phyloP scores from a whole-genome alignment of 1,139 yeast genomes.

The Candida pseudocylindracea region DNA sequence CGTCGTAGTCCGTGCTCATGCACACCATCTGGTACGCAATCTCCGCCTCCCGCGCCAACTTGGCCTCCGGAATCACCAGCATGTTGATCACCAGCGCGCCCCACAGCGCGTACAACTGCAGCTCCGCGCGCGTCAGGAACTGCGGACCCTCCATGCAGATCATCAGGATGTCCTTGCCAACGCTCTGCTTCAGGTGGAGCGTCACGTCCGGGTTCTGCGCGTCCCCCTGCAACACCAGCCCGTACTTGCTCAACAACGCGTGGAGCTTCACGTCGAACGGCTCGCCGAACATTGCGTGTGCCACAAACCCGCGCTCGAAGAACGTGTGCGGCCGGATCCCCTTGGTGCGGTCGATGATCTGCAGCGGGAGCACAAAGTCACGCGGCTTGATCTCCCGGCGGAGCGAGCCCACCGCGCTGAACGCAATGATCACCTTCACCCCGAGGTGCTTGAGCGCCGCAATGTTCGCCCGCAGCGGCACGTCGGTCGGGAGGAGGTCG shows the following conservation, averaged over 20 bases:
- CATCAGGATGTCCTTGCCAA: conserved; percentile 50
- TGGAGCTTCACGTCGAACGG: conserved; percentile 72
- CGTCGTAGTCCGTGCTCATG: conserved; percentile 97
- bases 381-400: conserved; percentile 79
- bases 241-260: conserved; percentile 22
- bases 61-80: conserved; percentile 92
- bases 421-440: conserved; percentile 74
- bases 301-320: conserved; percentile 84
- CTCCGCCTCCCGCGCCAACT: conserved; percentile 93
- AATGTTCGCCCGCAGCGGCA: conserved; percentile 83
- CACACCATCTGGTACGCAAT: conserved; percentile 94
- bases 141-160: conserved; percentile 99
- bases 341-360: conserved; percentile 89
- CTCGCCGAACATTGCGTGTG: conserved; percentile 94
- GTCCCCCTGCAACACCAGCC: too few relatives aligned
- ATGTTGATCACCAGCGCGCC: conserved; percentile 92
- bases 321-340: conserved; percentile 83
- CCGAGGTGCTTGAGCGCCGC: conserved; percentile 84
- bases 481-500: conserved; percentile 75
- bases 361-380: conserved; percentile 89
- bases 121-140: conserved; percentile 94
- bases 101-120: conserved; percentile 66
- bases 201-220: conserved; percentile 22
- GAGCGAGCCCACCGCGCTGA: conserved; percentile 90
- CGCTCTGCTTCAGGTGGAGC: conserved; percentile 37